Evolutionary conservation across 495 filamentous ascomycete species (phyloP), one percentile per base, ranked within the genome.

Genomic region (Podospora comata): DNA sequence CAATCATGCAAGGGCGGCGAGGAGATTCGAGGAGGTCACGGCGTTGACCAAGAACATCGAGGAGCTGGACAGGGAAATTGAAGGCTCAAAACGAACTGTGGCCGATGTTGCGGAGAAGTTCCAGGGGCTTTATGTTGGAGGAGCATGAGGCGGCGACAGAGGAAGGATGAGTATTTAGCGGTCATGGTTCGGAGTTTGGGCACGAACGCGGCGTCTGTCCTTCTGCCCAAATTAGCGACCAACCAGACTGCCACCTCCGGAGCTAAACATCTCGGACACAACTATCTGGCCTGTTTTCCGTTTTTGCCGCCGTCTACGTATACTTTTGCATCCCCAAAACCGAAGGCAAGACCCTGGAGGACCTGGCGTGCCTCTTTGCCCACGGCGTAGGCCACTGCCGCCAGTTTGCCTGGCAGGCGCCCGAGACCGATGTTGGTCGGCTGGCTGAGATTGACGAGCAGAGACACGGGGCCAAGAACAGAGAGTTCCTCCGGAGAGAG

Each of bases 21-120:
- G 95, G 65, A 89, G 90, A 70, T 97, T 97, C 67, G 95, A 99
- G 75, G 95, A 99, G 76, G 92, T 96, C 2, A 85, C 85, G 66
- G 90, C 89, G 30, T 79, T 99, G 65, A 87, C 88, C 20, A 82
- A 87, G 73, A 99, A 97, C 76, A 74, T 94, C 30, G 91, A 93
- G 64, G 95, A 99, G 75, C 77, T 99, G 60, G 90, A 88, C 53
- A 84, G 79, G 27, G 95, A 99, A 80, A 94, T 97, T 70, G 88
- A 91, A 75, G 84, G 82, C 28, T 80, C 93, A 15, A 84, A 80
- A 28, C 73, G 77, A 30, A 80, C 83, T 68, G 82, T 92, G 5
- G 77, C 72, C 18, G 79, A 80, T 30, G 79, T 91, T 39, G 89
- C 91, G 66, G 77, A 80, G 68, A 71, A 75, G 60, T 86, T 83